A percentile compares a stretch with the other conserved stretches of the same genome.
Evolutionary conservation across 768 basidiomycete species (phyloP).

Genomic region (Auricularia sp.): DNA sequence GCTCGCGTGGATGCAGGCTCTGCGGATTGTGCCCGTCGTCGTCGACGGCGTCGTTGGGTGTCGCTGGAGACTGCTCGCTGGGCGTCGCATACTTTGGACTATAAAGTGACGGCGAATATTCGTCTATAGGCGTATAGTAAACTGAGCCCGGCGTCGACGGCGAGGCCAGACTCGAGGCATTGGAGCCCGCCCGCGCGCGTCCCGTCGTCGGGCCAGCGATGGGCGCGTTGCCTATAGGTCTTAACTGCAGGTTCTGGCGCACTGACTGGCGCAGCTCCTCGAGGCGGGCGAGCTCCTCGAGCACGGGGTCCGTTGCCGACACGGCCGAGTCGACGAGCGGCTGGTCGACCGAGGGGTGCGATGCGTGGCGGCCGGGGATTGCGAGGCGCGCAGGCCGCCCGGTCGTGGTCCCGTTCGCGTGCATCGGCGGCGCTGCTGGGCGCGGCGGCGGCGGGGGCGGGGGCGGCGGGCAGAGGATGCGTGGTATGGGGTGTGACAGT

Average conservation of each 20-base stretch:
- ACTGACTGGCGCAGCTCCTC: not conserved
- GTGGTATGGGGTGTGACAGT: too few species aligned
- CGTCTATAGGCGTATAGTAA: slow-evolving; percentile 47
- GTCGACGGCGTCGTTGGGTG: too few species aligned
- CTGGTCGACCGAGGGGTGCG: not conserved
- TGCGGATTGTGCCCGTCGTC: not conserved
- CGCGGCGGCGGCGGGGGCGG: not conserved
- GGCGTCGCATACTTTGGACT: slow-evolving; percentile 19
- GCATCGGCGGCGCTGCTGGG: not conserved
- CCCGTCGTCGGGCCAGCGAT: not conserved
- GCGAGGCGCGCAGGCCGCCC: not conserved
- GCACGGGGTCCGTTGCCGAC: not conserved
- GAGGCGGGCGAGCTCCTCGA: not conserved
- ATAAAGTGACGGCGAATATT: slow-evolving; percentile 18
- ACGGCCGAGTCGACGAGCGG: not conserved
- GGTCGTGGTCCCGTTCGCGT: not conserved
- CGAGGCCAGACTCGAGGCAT: not conserved
- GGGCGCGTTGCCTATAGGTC: not conserved
- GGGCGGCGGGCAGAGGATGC: not conserved
- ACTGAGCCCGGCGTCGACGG: slow-evolving; percentile 19
- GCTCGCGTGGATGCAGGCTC: not conserved
- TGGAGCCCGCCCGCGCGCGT: not conserved
- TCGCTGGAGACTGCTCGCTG: not conserved
- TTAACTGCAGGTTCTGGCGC: not conserved
- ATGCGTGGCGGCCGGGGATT: not conserved